Evolutionary conservation across 148 eudicot species (phyloP), one percentile per base, ranked within the genome.

Genomic region (Cornus florida): DNA sequence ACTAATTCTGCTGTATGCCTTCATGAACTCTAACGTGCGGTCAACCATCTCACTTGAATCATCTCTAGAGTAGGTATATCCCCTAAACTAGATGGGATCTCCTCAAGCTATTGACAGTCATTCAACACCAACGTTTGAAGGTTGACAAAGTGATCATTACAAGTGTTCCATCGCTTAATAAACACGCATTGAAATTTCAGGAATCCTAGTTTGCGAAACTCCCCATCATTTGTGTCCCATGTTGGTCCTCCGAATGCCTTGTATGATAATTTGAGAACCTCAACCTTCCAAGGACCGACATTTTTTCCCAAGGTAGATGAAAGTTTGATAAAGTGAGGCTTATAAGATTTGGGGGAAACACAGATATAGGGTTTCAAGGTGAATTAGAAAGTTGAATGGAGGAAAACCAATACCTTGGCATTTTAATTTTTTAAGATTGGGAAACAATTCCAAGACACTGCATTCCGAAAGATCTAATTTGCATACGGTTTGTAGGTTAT

Each of bases 231-330:
- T 46, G 53, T 46, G 53, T 46, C 53, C 53, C 53, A 46, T 0
- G 8, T 46, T 22, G 23, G 10, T 65, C 68, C 68, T 6, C 10
- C 22, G 10, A 20, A 71, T 28, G 74, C 74, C 43, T 12, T 28
- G n/a, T n/a, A 7, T 71, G 41, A 50, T 28, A 72, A 31, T 72
- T 53, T 50, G 64, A 72, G 75, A 28, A 31, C 35, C 75, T 72
- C 75, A 81, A 41, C 57, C n/a, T 59, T 17, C 67, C 82, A 35
- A 85, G 60, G 32, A 64, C 35, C 0, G 80, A 64, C 73, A 84
- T 67, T 19, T 71, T 68, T 9, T 69, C 67, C 83, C 83, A 80
- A 10, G 74, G 74, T 43, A 84, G 72, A 33, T 13, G 6, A 71
- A 33, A 59, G 2, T 14, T 8, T 16, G 31, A n/a, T 48, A 84